These are phyloP conservation scores for Scedosporium apiospermum DNA, from an alignment of 2,329 filamentous ascomycete species.

Conservation along the genomic window DNA sequence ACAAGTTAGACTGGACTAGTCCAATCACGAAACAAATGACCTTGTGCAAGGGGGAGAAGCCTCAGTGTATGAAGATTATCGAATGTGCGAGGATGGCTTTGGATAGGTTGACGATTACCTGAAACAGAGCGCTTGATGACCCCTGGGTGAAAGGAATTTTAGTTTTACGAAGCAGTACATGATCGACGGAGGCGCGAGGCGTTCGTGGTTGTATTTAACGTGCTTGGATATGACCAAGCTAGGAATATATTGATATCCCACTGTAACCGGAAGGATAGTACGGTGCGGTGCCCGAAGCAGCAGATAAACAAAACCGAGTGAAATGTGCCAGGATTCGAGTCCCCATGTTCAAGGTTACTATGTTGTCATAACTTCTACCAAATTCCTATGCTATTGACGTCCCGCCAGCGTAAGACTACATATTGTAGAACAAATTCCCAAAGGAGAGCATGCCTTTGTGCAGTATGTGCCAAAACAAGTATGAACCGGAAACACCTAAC, in stretches of 20 bases:
- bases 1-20: neutral
- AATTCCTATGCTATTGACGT: no score
- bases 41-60: neutral
- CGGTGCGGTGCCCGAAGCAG: no score
- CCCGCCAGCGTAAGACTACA: neutral
- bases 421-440: neutral
- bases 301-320: no score
- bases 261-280: no score
- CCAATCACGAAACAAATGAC: slow-evolving; percentile 16
- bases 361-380: no score
- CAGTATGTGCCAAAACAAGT: neutral
- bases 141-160: neutral
- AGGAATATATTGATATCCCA: no score
- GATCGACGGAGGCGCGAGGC: no score
- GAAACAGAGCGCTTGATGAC: neutral
- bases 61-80: slow-evolving; percentile 1
- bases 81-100: neutral
- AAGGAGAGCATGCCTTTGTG: neutral
- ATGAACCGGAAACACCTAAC: neutral
- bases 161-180: no score
- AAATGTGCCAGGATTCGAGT: no score
- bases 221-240: no score
- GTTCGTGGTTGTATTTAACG: no score
- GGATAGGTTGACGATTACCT: slow-evolving; percentile 2
- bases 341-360: no score